A percentile compares a stretch with the other conserved stretches of the same genome.
These are phyloP conservation scores for Trichothecium sympodiale DNA, from an alignment of 2,329 filamentous ascomycete genomes.

Conservation along the genomic window DNA sequence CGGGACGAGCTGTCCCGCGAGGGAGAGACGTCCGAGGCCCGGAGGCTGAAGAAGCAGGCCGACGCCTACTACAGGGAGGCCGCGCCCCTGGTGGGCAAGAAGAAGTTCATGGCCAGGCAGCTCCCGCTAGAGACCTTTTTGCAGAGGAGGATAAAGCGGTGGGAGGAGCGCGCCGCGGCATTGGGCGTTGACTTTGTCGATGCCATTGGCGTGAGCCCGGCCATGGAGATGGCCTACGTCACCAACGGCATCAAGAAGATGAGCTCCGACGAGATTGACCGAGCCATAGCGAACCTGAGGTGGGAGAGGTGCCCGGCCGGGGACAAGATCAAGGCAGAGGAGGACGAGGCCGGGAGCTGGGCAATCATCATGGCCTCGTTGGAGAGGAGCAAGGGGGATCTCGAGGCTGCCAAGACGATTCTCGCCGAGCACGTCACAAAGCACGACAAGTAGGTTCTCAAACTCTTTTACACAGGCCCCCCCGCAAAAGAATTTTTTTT, in stretches of 20 bases:
- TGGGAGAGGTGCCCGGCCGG: constrained; percentile 51
- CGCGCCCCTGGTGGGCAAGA: constrained; percentile 67
- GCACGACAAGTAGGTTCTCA: constrained; percentile 44
- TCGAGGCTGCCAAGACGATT: constrained; percentile 53
- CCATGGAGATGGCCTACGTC: constrained; percentile 86
- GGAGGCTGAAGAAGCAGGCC: constrained; percentile 49
- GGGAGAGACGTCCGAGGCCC: constrained; percentile 27
- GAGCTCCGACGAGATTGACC: constrained; percentile 51
- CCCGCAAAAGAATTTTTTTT: too few species aligned
- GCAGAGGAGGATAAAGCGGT: constrained; percentile 73
- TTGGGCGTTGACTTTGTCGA: constrained; percentile 62
- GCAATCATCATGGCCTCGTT: constrained; percentile 57
- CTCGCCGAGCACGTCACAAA: constrained; percentile 54
- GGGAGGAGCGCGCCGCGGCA: constrained; percentile 65
- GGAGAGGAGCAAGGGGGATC: constrained; percentile 49
- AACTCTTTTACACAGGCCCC: rapidly evolving
- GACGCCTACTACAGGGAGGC: constrained; percentile 62
- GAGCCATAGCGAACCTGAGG: constrained; percentile 49
- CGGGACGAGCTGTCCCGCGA: constrained; percentile 36
- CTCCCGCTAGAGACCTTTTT: constrained; percentile 86
- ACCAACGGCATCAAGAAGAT: constrained; percentile 88
- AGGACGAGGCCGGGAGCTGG: constrained; percentile 53
- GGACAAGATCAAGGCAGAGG: constrained; percentile 32
- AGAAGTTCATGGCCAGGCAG: constrained; percentile 80
- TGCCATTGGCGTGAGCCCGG: constrained; percentile 67